phyloP scores from a whole-genome alignment of 75 land plant species.

The Cunninghamia lanceolata region DNA sequence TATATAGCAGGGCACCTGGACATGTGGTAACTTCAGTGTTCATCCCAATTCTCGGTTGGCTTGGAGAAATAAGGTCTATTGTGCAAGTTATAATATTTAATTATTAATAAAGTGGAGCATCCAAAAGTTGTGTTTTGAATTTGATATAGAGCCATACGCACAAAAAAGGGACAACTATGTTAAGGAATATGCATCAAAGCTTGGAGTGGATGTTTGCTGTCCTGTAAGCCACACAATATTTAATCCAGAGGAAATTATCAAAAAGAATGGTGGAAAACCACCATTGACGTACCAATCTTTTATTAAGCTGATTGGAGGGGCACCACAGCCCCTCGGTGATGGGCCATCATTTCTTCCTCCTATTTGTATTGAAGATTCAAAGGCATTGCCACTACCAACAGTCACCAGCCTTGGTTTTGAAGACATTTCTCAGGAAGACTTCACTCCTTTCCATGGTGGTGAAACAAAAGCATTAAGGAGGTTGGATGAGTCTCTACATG shows the following conservation, averaged over 20 bases:
- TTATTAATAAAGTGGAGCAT: constrained; percentile 98
- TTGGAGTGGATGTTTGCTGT: constrained; percentile 70
- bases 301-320: constrained; percentile 63
- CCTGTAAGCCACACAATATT: constrained; percentile 91
- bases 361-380: constrained; percentile 35
- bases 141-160: constrained; percentile 85
- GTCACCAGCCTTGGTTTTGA: constrained; percentile 72
- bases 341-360: constrained; percentile 56
- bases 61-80: no score
- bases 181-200: constrained; percentile 59
- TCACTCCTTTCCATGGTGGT: constrained; percentile 79
- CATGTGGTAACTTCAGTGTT: no score
- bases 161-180: constrained; percentile 52
- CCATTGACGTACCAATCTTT: constrained; percentile 89
- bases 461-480: constrained; percentile 79
- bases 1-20: no score
- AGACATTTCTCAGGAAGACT: constrained; percentile 51
- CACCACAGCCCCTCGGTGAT: constrained; percentile 49
- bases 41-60: no score
- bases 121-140: constrained; percentile 80
- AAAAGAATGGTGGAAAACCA: constrained; percentile 89
- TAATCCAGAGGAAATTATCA: constrained; percentile 69
- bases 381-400: constrained; percentile 52
- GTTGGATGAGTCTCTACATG: constrained; percentile 49
- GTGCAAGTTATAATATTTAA: no score